Percentiles rank a stretch among this genome's conserved stretches.
Evolutionary conservation across 768 basidiomycete genomes (phyloP).

Genomic region (Lactarius quietus): DNA sequence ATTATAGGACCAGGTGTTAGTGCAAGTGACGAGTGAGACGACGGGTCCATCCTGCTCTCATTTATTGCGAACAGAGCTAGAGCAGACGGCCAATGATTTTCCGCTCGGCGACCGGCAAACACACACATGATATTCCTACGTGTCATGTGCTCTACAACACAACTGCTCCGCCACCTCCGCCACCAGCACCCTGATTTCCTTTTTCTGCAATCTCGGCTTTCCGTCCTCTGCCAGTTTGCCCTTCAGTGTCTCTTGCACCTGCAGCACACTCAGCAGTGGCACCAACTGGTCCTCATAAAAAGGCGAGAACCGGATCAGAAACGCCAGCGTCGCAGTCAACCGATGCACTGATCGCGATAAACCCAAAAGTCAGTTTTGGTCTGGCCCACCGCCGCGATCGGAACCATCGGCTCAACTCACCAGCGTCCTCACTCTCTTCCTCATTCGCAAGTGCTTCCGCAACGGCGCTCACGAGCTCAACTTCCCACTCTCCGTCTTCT

Average conservation of each 20-base stretch:
- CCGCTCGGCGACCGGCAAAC: not conserved
- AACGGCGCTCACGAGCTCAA: conserved; percentile 81
- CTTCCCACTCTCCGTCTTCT: conserved; percentile 79
- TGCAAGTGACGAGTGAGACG: not conserved
- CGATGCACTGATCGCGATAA: conserved; percentile 62
- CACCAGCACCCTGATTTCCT: conserved; percentile 61
- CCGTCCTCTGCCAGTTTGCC: conserved; percentile 51
- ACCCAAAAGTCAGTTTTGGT: no score
- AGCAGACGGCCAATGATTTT: not conserved
- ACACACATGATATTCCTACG: no score
- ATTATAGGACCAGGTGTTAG: not conserved
- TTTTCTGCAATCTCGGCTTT: conserved; percentile 55
- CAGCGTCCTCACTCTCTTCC: conserved; percentile 71
- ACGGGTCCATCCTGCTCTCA: not conserved
- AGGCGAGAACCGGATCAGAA: conserved; percentile 74
- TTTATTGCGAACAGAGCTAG: not conserved
- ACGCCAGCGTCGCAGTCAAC: conserved; percentile 70
- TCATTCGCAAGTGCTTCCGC: conserved; percentile 75
- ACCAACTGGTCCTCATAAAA: conserved; percentile 50
- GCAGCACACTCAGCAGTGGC: conserved; percentile 68
- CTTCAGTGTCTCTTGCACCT: conserved; percentile 51
- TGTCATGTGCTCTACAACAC: conserved; percentile 27
- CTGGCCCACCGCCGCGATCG: conserved; percentile 1
- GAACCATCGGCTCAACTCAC: conserved; percentile 41
- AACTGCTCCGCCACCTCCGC: conserved; percentile 55